These are phyloP conservation scores for Salinomyces thailandicus DNA, from an alignment of 2,329 filamentous ascomycete genomes.

Conservation along the genomic window DNA sequence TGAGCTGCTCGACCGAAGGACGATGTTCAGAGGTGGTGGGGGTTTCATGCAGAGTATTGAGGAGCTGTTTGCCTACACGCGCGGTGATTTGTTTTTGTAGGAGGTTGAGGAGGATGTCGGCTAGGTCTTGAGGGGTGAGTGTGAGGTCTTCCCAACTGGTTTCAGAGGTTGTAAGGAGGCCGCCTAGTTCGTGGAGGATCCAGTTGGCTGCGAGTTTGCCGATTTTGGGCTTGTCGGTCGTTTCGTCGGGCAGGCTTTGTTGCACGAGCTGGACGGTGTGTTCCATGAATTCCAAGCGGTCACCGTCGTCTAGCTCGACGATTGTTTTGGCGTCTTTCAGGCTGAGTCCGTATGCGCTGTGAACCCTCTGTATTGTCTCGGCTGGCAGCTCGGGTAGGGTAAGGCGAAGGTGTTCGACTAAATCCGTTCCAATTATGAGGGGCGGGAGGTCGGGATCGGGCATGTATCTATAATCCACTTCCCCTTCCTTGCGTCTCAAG, in stretches of 20 bases:
- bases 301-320: constrained; percentile 64
- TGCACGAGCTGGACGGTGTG: constrained; percentile 46
- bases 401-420: constrained; percentile 53
- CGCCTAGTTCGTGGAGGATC: constrained; percentile 44
- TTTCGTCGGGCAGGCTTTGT: constrained; percentile 22
- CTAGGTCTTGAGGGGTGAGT: constrained; percentile 31
- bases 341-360: constrained; percentile 54
- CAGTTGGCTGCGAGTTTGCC: constrained; percentile 50
- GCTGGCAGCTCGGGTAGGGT: constrained; percentile 66
- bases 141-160: constrained; percentile 32
- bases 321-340: constrained; percentile 76
- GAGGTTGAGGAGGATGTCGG: constrained; percentile 34
- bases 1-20: constrained; percentile 41
- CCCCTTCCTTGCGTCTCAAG: constrained; percentile 85
- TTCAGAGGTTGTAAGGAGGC: constrained; percentile 30
- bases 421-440: constrained; percentile 59
- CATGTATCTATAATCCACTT: constrained; percentile 98
- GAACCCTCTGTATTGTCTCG: constrained; percentile 43
- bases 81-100: constrained; percentile 38
- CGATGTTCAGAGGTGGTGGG: constrained; percentile 2
- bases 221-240: constrained; percentile 20
- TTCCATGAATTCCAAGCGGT: constrained; percentile 72
- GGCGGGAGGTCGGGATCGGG: constrained; percentile 85
- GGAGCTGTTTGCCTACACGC: constrained; percentile 49
- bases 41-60: constrained; percentile 44